Evolutionary conservation across 129 eudicot species (phyloP), one percentile per base, ranked within the genome.

Genomic region (Silybum marianum): DNA sequence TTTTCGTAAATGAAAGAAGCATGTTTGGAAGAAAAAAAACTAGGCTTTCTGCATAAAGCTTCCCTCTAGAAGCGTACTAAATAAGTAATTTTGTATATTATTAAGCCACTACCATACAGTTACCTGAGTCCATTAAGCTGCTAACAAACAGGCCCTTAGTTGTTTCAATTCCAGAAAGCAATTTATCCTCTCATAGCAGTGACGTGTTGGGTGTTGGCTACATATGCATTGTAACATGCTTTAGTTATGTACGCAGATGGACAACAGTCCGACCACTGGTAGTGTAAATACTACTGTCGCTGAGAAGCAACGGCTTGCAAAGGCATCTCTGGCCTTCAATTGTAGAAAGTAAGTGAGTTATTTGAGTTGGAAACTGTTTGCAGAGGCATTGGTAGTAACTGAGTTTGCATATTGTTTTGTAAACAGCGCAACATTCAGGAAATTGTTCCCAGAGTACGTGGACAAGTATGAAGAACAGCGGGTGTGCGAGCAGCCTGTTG

Each of bases 181-280:
- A 39, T 39, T 39, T 39, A 39, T 39, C 44, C 44, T 39, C 44
- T 39, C 44, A 8, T 39, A 39, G 44, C 44, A 39, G 44, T 39
- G 44, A 39, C 10, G 2, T 24, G 78, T 72, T n/a, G 62, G 54
- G 28, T 25, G 44, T 3, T 39, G 9, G 26, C 48, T 40, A 42
- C 28, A 46, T 26, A 79, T 21, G 42, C 69, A 36, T 84, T 6
- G 26, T 67, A 63, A 40, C 54, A n/a, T n/a, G 1, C 46, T 44
- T 26, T 32, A 38, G 13, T 21, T 78, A 23, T 70, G 65, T 12
- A 46, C 73, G 74, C 87, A 93, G 98, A 89, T 93, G 98, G 99
- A 96, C 88, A 86, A 73, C 75, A 96, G 99, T 81, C 98, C 99
- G 62, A 95, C 99, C 70, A 93, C 99, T 12, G 99, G 99, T 80